Base-by-base conservation (phyloP, 2,329 filamentous ascomycete genomes). In the Calcarisporium arbuscula region DNA sequence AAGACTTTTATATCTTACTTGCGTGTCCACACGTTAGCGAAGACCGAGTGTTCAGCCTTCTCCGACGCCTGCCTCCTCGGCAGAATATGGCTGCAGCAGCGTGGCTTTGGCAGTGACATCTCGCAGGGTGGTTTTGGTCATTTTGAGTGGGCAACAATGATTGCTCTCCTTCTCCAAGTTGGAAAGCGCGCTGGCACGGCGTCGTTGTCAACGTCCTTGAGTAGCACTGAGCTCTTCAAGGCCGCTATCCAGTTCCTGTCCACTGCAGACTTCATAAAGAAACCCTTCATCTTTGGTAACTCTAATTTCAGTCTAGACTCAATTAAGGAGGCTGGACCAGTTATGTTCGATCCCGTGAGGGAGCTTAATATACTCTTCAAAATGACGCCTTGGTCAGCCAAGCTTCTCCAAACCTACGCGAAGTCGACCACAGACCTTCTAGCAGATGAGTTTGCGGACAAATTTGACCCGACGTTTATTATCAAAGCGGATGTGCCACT, bases 171-270 rank as follows among this genome's bases (percentile, higher is more conserved):
- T 3, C 68, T 96, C 27, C 80, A 87, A 56, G 77, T 76, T n/a
- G 85, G 85, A 18, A 82, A 80, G 6, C 73, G 77, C 6, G 81
- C 80, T 40, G 83, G 84, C 3, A 74, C 79, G 43, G 72, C 82
- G 3, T 64, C 85, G 6, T 69, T 96, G 12, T 87, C 88, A 6
- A 70, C 77, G 5, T 85, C 85, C 7, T 83, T 95, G 49, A 95
- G 84, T 63, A 84, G 83, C 58, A 92, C 90, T 17, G 90, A 96
- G 58, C 71, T 96, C 28, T 95, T 98, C 72, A 96, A 95, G 60
- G 89, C 87, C 4, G 80, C 82, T 2, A 65, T 98, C n/a, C 90
- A 95, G 53, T 92, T 90, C 46, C 65, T 98, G 14, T 79, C 83
- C 2, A 73, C 76, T 2, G 81, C 76, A 23, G 81, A 95, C 50